Evolutionary conservation across 1,139 yeast genomes (phyloP), one percentile per base, ranked within the genome.

Genomic region (Lodderomyces pseudojiufengensis): DNA sequence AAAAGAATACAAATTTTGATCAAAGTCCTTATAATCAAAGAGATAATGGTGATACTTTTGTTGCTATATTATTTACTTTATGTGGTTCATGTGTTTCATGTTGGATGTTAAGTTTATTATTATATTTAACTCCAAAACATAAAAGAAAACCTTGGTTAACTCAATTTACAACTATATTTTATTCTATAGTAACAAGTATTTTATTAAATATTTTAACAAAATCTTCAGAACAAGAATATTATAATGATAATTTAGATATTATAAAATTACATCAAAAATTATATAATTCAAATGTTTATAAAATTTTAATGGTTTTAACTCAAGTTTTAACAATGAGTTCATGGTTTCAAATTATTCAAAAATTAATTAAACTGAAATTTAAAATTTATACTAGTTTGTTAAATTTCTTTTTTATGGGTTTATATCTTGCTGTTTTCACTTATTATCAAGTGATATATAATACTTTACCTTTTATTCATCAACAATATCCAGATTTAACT

Each of bases 71-170:
- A 25, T 68, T 65, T 51, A 62, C 65, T 20, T 50, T 65, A 12
- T 59, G 67, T 41, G 75, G 72, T 3, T 51, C 64, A 20, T 68
- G 73, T 46, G 68, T 71, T 3, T 61, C 74, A 3, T 56, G 71
- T 25, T 77, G 83, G 83, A 71, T 77, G 76, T 58, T 78, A 26
- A 54, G 76, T 32, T 46, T 75, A 16, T 49, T 76, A 35, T 55
- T 75, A 27, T 53, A 64, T 33, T 51, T 78, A 26, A 66, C 76
- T 13, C 71, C 78, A 0, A 61, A 59, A 13, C 72, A 70, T 44
- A 64, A 62, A 39, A 46, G 70, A 11, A 73, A 76, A 39, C 80
- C 83, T 1, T 44, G 61, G 31, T 49, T 69, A 24, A 57, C 78
- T 11, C 70, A 70, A 34, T 31, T 71, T 9, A 67, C 78, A 3